A percentile compares a stretch with the other conserved stretches of the same genome.
Conservation (phyloP, 139 green algal species). For the Chlorella sp. region DNA sequence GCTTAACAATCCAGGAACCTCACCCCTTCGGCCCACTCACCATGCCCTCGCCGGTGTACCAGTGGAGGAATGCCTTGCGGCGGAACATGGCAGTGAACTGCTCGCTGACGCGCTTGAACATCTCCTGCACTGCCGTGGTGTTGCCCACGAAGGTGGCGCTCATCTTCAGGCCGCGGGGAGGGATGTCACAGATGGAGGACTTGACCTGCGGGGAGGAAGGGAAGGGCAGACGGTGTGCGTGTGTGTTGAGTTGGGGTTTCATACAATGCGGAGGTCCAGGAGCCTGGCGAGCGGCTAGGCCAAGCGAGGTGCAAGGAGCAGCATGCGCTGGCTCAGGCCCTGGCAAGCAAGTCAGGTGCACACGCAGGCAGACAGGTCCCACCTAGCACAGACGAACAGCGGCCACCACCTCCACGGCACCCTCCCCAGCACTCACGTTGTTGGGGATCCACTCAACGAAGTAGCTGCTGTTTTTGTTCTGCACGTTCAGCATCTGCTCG, state of each 20-base stretch:
- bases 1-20: too few relatives aligned
- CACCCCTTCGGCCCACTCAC: background rate
- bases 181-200: conserved; percentile 95
- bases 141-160: conserved; percentile 97
- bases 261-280: background rate
- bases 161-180: conserved; percentile 98
- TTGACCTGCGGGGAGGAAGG: conserved; percentile 61
- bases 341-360: too few relatives aligned
- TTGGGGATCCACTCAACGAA: conserved; percentile 99
- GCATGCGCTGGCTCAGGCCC: background rate
- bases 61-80: conserved; percentile 99
- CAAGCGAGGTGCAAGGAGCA: background rate
- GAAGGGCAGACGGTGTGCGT: background rate
- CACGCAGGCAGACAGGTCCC: too few relatives aligned
- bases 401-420: background rate
- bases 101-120: conserved; percentile 95
- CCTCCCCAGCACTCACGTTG: conserved; percentile 78
- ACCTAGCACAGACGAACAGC: background rate
- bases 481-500: conserved; percentile 99
- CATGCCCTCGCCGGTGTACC: conserved; percentile 99
- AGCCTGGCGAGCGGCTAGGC: background rate
- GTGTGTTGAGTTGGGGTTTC: background rate
- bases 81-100: conserved; percentile 99
- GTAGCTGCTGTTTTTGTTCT: conserved; percentile 99
- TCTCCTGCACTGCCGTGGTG: conserved; percentile 95